Conservation (phyloP, 1,284 basidiomycete species). For the Rhizoctonia solani region DNA sequence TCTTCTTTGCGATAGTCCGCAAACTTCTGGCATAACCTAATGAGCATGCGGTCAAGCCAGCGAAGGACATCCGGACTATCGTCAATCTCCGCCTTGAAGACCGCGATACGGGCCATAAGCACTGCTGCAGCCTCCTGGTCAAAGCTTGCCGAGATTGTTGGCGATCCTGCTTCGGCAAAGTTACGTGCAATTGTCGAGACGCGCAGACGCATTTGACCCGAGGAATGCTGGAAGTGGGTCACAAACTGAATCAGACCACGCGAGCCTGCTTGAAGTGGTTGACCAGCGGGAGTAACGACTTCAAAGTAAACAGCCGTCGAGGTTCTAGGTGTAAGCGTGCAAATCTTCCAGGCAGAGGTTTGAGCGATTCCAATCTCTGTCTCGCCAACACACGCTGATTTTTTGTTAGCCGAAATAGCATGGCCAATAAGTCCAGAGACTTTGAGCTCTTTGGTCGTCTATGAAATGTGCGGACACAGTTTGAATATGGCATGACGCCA, state of each 20-base stretch:
- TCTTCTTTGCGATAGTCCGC: conserved; percentile 99
- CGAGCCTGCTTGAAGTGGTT: conserved; percentile 87
- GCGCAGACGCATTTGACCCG: conserved; percentile 90
- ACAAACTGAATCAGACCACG: conserved; percentile 98
- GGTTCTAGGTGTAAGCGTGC: conserved; percentile 85
- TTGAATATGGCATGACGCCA: background rate
- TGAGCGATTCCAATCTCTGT: conserved; percentile 99
- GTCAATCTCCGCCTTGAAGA: conserved; percentile 99
- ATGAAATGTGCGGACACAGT: conserved; percentile 25
- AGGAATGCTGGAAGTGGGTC: conserved; percentile 97
- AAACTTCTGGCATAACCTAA: conserved; percentile 98
- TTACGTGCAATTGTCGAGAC: conserved; percentile 97
- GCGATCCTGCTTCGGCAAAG: conserved; percentile 96
- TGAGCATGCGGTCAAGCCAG: conserved; percentile 99
- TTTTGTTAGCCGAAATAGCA: conserved; percentile 96
- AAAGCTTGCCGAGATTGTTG: conserved; percentile 90
- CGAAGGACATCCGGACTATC: conserved; percentile 96
- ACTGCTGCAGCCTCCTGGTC: conserved; percentile 99
- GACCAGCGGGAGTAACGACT: conserved; percentile 97
- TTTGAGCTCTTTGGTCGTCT: conserved; percentile 99
- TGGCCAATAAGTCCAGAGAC: conserved; percentile 98
- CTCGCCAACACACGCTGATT: conserved; percentile 95
- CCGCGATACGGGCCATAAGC: conserved; percentile 97
- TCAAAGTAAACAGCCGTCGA: conserved; percentile 97
- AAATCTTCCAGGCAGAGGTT: conserved; percentile 99